These are phyloP conservation scores for Evernia prunastri DNA, from an alignment of 495 filamentous ascomycete genomes.

Conservation along the genomic window DNA sequence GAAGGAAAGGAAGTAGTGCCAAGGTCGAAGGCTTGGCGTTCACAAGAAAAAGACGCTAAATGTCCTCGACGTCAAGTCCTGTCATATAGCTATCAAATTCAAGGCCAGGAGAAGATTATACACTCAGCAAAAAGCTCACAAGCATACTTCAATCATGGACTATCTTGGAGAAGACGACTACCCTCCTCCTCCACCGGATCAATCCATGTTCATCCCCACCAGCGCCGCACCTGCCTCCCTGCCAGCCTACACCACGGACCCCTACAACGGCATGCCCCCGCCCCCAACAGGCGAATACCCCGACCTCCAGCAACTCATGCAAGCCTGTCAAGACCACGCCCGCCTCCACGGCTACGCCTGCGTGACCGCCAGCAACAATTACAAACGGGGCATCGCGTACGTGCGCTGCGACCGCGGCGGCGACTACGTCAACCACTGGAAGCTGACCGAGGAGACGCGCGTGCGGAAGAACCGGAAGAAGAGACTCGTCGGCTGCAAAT, in stretches of 20 bases:
- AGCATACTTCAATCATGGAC: constrained; percentile 15
- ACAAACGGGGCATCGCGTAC: constrained; percentile 28
- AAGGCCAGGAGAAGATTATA: constrained; percentile 2
- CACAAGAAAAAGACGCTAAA: not conserved
- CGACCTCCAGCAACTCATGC: constrained; percentile 23
- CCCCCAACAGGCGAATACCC: constrained; percentile 21
- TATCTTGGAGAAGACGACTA: constrained; percentile 24
- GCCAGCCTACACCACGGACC: constrained; percentile 15
- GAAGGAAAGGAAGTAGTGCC: not conserved
- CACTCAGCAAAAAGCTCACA: not conserved
- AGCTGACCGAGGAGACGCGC: constrained; percentile 24
- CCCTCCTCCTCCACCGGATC: constrained; percentile 5
- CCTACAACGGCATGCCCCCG: constrained; percentile 27
- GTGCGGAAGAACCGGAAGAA: constrained; percentile 25
- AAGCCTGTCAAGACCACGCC: constrained; percentile 24
- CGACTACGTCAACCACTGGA: constrained; percentile 28
- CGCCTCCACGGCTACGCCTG: constrained; percentile 25
- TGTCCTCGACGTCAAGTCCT: constrained; percentile 6
- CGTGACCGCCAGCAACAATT: constrained; percentile 28
- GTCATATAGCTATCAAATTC: constrained; percentile 8
- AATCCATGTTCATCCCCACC: not conserved
- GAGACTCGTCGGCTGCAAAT: constrained; percentile 25
- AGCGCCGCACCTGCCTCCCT: constrained; percentile 1
- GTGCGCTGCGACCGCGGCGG: constrained; percentile 27
- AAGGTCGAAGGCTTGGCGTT: constrained; percentile 5